Evolutionary conservation across 192 early-diverging fungal genomes (phyloP), one percentile per base, ranked within the genome.

Genomic region (Coemansia reversa): DNA sequence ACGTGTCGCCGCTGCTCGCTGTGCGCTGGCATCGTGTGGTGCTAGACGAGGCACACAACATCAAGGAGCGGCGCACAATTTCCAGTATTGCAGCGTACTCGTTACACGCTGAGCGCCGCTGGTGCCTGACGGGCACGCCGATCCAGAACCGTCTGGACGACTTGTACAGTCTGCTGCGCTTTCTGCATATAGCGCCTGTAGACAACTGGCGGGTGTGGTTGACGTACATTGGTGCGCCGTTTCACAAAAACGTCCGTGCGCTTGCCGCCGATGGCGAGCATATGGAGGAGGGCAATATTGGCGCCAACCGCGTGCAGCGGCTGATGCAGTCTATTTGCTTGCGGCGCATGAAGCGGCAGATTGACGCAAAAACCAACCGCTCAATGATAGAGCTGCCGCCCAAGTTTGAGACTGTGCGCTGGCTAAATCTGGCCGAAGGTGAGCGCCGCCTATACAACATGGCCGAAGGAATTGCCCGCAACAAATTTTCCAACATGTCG

Each of bases 61-160:
- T 98, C 62, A 96, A 96, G 60, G 89, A 90, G 62, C 75, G 87
- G 8, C 81, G 81, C 51, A 94, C 90, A 25, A 74, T 84, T 49
- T 90, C 92, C 19, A 80, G 91, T 4, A 87, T 88, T 55, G 93
- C 91, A 0, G 87, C 89, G 16, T 85, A 84, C 62, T 83, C 86
- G 8, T 60, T 98, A 14, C 75, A 72, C 7, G 89, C 90, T 14
- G 70, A 79, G 29, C 72, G 89, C 14, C 81, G 93, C 19, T 98
- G 96, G 96, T 93, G 90, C 12, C 67, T 98, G 22, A 95, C 94
- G 7, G 94, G 94, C n/a, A 97, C 94, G 11, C 94, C 94, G 9
- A 93, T 95, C 47, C 85, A 85, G 53, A 93, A 93, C 78, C 81
- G 88, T 9, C 74, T 93, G 11, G 94, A 94, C 62, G 95, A 98